Base-by-base conservation (phyloP, 208 protist species). In the Vickermania spadyakhi region DNA sequence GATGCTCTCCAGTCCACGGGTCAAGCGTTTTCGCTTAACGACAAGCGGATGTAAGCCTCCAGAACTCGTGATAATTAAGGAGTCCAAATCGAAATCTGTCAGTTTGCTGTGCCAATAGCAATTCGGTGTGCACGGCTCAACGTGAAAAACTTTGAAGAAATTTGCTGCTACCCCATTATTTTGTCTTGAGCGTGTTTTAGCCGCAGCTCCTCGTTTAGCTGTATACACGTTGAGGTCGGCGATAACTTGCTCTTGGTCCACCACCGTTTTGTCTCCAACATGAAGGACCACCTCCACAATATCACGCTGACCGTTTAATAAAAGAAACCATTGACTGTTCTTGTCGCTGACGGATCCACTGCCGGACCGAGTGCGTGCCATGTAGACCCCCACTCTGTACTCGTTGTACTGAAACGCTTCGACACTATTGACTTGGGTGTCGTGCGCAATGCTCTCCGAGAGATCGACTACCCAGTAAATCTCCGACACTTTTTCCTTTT, bases 261-360 rank as follows among this genome's bases (percentile, higher is more conserved):
- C 57, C 36, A 93, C 68, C 60, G 77, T 60, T 62, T 86, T 89
- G 58, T 84, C 75, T 30, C 88, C 82, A 1, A 93, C 52, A 25
- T 79, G 73, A 27, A 90, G 58, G n/a, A 89, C 77, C 26, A 90
- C 70, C 67, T 93, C 82, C 29, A 86, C 36, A 14, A 88, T 85
- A 53, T 93, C 80, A 25, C 69, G 67, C 53, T 75, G 70, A 13
- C 82, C 84, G 64, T 93, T 73, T 26, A 93, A 51, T n/a, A 93
- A 67, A 50, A 93, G 42, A 68, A 86, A 80, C 70, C 89, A 79
- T 28, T 84, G 75, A 31, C 81, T 86, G 60, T 88, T 81, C 61
- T 85, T 88, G 67, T 89, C 82, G 62, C 74, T 86, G 27, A 60
- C 77, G 30, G 68, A 57, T 68, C 56, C 66, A 51, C 60, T 62